These are phyloP conservation scores for Auricularia heimuer DNA, from an alignment of 768 basidiomycete species.

Conservation along the genomic window DNA sequence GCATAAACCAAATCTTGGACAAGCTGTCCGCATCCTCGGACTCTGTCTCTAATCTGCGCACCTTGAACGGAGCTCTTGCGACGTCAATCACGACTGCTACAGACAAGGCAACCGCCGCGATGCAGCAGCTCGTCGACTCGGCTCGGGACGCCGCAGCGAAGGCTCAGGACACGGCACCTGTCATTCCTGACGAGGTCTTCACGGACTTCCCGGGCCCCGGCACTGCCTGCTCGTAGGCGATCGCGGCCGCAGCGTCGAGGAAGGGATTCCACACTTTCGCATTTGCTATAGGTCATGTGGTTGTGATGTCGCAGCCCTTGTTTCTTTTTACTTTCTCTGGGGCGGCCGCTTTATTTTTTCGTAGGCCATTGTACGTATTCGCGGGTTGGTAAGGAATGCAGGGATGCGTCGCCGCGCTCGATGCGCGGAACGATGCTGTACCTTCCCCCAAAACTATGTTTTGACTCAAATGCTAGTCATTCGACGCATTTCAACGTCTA, in stretches of 20 bases:
- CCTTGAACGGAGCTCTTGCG: background rate
- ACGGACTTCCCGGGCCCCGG: background rate
- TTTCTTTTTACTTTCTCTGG: background rate
- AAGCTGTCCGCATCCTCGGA: background rate
- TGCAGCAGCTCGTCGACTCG: background rate
- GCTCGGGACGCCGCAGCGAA: background rate
- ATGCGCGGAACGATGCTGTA: too few species aligned
- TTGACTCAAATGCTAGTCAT: too few species aligned
- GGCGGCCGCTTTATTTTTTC: background rate
- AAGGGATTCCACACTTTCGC: background rate
- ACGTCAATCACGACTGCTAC: background rate
- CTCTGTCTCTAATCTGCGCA: background rate
- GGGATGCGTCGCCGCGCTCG: background rate
- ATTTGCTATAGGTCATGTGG: background rate
- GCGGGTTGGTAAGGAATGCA: background rate
- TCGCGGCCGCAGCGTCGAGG: background rate
- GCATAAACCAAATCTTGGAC: background rate
- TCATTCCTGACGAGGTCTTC: slow-evolving; percentile 2
- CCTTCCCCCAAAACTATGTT: too few species aligned
- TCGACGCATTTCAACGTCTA: too few species aligned
- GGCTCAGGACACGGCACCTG: background rate
- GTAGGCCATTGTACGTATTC: background rate
- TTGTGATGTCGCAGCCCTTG: background rate
- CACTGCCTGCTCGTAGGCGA: background rate
- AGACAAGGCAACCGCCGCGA: background rate